Evolutionary conservation across 2,329 filamentous ascomycete species (phyloP), one percentile per base, ranked within the genome.

Genomic region (Botrytis hyacinthi): DNA sequence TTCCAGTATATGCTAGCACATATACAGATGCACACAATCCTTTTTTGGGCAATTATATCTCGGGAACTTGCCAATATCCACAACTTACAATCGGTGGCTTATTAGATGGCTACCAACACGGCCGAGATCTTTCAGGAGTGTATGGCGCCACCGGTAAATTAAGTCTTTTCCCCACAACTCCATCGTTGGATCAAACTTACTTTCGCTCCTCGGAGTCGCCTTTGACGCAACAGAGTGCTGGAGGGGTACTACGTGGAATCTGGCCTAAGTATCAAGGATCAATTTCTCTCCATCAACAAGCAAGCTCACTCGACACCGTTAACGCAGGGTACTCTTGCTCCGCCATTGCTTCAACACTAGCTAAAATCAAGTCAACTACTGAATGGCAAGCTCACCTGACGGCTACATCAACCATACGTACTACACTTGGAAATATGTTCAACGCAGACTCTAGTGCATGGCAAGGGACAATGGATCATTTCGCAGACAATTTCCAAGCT

Each of bases 401-500:
- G 20, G 81, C 82, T 8, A 83, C 82, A 2, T 68, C 74, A 29
- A 26, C 73, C 4, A 74, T 83, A 26, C 82, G 81, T 35, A 76
- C 75, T 1, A 72, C 70, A 4, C 77, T 83, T 9, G 80, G 78
- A 0, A 76, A 76, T 9, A 82, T 82, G 79, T 77, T 83, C 5
- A 80, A 80, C 10, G 81, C 81, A 4, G 76, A 75, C 4, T 75
- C 73, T 0, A 77, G 75, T 48, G 76, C 77, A 12, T 83, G 82
- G 82, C 78, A 79, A 71, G 73, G 60, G 2, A 83, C 80, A 0
- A 83, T 82, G 57, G 82, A 83, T 59, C 82, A 83, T 74, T 83
- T 83, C 71, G 78, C 81, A 0, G 82, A 83, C 73, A 83, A 83
- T 44, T 83, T 83, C 76, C 82, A 83, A 71, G 82, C 76, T 4